phyloP scores from a whole-genome alignment of 345 rosid genomes.

The Anacardium occidentale region DNA sequence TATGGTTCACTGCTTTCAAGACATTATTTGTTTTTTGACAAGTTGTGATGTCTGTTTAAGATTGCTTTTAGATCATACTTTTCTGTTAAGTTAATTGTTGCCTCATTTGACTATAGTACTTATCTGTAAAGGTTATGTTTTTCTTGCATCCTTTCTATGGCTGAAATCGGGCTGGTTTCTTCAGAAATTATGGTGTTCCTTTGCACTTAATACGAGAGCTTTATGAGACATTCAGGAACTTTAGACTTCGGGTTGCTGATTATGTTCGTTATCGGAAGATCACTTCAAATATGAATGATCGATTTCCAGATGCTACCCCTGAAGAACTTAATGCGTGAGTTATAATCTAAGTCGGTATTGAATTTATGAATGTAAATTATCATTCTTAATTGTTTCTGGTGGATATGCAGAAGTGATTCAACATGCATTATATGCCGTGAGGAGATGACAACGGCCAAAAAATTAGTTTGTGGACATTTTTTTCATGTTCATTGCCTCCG shows the following conservation, averaged over 20 bases:
- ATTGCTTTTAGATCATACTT: not conserved
- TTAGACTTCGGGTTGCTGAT: constrained; percentile 89
- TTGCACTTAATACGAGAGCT: constrained; percentile 93
- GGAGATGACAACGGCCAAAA: constrained; percentile 95
- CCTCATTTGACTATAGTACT: not conserved
- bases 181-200: constrained; percentile 95
- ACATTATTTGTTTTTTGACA: not conserved
- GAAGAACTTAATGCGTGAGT: constrained; percentile 87
- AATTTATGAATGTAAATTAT: constrained; percentile 7
- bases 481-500: constrained; percentile 97
- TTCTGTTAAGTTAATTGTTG: not conserved
- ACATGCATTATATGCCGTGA: constrained; percentile 98
- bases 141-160: not conserved
- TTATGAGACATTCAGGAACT: constrained; percentile 93
- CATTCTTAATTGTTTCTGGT: constrained; percentile 24
- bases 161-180: constrained; percentile 19
- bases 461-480: constrained; percentile 88
- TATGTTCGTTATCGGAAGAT: constrained; percentile 85
- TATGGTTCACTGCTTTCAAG: not conserved
- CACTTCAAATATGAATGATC: constrained; percentile 96
- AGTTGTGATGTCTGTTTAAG: not conserved
- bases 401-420: constrained; percentile 73
- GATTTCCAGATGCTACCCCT: constrained; percentile 87
- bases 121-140: not conserved
- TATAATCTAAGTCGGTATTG: constrained; percentile 4